Evolutionary conservation across 495 filamentous ascomycete species (phyloP), one percentile per base, ranked within the genome.

Genomic region (Amphirosellinia nigrospora): DNA sequence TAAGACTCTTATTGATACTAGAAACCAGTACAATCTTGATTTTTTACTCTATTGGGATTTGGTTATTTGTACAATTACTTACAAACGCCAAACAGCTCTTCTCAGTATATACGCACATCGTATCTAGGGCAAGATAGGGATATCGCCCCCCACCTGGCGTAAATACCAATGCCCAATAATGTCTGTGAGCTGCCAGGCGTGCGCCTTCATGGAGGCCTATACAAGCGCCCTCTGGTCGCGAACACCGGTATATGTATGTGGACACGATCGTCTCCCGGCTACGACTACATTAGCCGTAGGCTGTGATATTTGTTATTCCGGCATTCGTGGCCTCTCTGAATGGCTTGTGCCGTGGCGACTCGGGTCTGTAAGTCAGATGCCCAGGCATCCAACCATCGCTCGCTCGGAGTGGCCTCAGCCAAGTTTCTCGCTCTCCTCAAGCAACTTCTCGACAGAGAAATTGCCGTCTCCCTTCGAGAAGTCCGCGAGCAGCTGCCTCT

Each of bases 371-470:
- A 58, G 6, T n/a, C 15, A n/a, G 32, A 21, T 58, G 11, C 7
- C 36, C 26, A 16, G 13, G 19, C 50, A 55, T 13, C 26, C 8
- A 30, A 26, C 28, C 26, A 13, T 26, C 16, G 8, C 6, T 48
- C 45, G 6, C 19, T 48, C 23, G n/a, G n/a, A 48, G 45, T n/a
- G 45, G 38, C 16, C 55, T 76, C 68, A 89, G n/a, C 78, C 81
- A 74, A 90, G 78, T 86, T 88, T 92, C 87, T 98, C 94, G 15
- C 91, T 89, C 85, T 97, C 94, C 71, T 93, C 92, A 66, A 98
- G 71, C 79, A 98, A 73, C 72, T 89, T 89, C 81, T 97, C 93
- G 38, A 98, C 86, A 74, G 86, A 93, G 79, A 98, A 98, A 64
- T 80, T 81, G 71, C 82, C 80, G 81, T 95, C 94, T 1, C 94